Evolutionary conservation across 768 basidiomycete genomes (phyloP), one percentile per base, ranked within the genome.

Genomic region (Lyophyllum semitale): DNA sequence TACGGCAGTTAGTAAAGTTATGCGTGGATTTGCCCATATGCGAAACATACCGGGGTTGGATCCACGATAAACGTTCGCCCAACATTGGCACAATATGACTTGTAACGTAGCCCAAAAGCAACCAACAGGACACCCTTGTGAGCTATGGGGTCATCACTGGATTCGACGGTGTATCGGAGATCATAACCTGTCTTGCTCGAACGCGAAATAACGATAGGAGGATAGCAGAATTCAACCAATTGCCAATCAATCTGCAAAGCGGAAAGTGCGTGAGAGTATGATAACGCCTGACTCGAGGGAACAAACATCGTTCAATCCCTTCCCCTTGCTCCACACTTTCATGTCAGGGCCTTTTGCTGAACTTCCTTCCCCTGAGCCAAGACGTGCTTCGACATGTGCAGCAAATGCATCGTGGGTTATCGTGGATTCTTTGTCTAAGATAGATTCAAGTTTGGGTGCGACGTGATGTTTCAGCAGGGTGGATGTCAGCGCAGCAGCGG

Each of bases 61-160:
- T 96, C 94, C 35, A 98, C 95, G 62, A 98, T 91, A 72, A 97
- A 95, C 2, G 92, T 98, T 41, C 96, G 82, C 4, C 92, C 95
- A 60, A 98, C 83, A 68, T 94, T 96, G 26, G 91, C 85, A 66
- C 93, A 94, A 63, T 99, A 98, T 0, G 87, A 89, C 66, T 89
- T 95, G 73, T 96, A 98, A 25, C 93, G 84, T 68, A 98, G 79
- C 25, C 95, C 96, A 59, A 97, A 82, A 4, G 89, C 84, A 9
- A 92, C 85, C 6, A 98, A 75, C 54, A 98, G 84, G 37, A 98
- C 92, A 18, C 95, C 95, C 63, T 90, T 87, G 73, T 91, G 84
- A 46, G 91, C 86, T 60, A 98, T 89, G 55, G 81, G 79, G 64
- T 96, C 91, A 25, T 83, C 76, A 20, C 92, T 87, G 6, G 95